Base-by-base conservation (phyloP, 164 flowering plant genomes). In the Liriodendron chinense region DNA sequence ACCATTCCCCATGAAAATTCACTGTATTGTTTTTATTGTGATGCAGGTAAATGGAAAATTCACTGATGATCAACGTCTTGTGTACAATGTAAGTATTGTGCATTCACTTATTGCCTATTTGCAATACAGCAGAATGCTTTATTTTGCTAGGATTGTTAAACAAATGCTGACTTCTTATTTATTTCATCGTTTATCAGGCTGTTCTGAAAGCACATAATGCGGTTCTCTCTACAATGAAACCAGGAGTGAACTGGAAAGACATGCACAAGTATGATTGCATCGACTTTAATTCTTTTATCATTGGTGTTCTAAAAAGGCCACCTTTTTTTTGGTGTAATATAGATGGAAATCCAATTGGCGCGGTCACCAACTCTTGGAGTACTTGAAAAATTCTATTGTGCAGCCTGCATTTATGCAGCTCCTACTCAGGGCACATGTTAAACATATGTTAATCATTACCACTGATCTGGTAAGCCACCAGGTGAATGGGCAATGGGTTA, bases 31-130 rank as follows among this genome's bases (percentile, higher is more conserved):
- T 14, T 53, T 53, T 53, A 53, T 53, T 71, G 13, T 69, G 43
- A 48, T 84, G 81, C 96, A 94, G 98, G 97, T 94, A 25, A 94
- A 93, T 82, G 98, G 98, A 34, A 94, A 89, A 80, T 94, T 93
- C 75, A 85, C 95, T 12, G 78, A 73, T 74, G 95, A 94, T 78
- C 97, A 94, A 70, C 69, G 77, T 59, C 89, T 93, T 62, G 78
- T 94, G 74, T 94, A 94, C 79, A 86, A 88, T 82, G 97, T 94
- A 82, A 89, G 97, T 84, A 23, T 9, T 53, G 16, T 53, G 57
- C 16, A 9, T 53, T 53, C 3, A 14, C 16, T 53, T 14, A 53
- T 14, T 28, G 34, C 34, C 34, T 28, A 28, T 28, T 28, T 28
- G 34, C 34, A 1, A 28, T 28, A 28, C 34, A 28, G 34, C 34